These are phyloP conservation scores for Candida loeiensis DNA, from an alignment of 805 yeast genomes.

Conservation along the genomic window DNA sequence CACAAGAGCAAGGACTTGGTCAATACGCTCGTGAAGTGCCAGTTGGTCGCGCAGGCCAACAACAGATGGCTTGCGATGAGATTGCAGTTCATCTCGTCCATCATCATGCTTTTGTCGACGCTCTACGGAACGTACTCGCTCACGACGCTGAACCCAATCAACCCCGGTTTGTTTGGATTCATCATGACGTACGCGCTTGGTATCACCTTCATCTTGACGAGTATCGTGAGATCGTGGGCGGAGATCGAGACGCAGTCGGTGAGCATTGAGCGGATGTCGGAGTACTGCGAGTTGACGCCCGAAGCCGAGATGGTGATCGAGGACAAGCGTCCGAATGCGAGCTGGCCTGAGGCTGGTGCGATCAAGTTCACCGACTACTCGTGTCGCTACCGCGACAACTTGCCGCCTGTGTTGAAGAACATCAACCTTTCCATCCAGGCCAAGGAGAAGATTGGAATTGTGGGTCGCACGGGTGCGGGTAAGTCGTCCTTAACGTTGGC, in stretches of 20 bases:
- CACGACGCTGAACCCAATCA: conserved; percentile 39
- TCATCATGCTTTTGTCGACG: conserved; percentile 51
- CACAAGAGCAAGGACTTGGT: conserved; percentile 50
- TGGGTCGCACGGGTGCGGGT: conserved; percentile 78
- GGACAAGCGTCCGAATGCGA: conserved; percentile 32
- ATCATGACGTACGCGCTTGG: conserved; percentile 61
- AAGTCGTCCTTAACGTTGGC: conserved; percentile 84
- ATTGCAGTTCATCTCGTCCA: conserved; percentile 57
- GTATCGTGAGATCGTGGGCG: conserved; percentile 58
- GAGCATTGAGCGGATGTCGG: conserved; percentile 64
- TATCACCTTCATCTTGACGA: conserved; percentile 50
- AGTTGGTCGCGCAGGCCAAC: conserved; percentile 35
- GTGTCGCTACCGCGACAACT: conserved; percentile 78
- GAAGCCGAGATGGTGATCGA: conserved; percentile 46
- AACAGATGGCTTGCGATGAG: conserved; percentile 67
- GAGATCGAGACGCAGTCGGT: conserved; percentile 63
- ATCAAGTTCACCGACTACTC: conserved; percentile 68
- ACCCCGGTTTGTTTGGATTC: conserved; percentile 61
- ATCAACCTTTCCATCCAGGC: conserved; percentile 63
- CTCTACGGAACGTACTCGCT: conserved; percentile 41
- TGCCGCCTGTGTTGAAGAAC: conserved; percentile 73
- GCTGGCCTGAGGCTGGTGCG: conserved; percentile 75
- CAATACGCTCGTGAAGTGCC: conserved; percentile 45
- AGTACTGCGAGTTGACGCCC: conserved; percentile 47
- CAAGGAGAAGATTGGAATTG: conserved; percentile 87